Base-by-base conservation (phyloP, 2,329 filamentous ascomycete genomes). In the Aspergillus thermomutatus region DNA sequence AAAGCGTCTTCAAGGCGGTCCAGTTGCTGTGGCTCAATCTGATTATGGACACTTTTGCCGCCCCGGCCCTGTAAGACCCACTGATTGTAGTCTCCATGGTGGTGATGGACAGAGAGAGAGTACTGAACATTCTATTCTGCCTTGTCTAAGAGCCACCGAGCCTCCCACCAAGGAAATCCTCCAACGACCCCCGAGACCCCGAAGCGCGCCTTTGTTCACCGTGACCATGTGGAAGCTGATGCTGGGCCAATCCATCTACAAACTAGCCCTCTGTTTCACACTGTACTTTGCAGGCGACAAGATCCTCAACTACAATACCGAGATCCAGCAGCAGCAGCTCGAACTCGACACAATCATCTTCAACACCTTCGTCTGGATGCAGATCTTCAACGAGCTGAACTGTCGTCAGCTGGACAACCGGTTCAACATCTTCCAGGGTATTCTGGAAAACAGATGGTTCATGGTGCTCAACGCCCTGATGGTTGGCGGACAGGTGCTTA, bases 191-290 rank as follows among this genome's bases (percentile, higher is more conserved):
- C 90, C 90, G 1, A 86, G 90, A 56, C 83, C 86, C 2, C 92
- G 91, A 68, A 87, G 84, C 28, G 87, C 88, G 6, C 82, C 88
- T 1, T 79, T 93, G 6, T 94, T 97, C 65, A 95, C 92, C 1
- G 80, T 88, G 34, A 93, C 89, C 21, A 97, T 97, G 93, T 96
- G 93, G 93, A 97, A 97, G 81, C 97, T 97, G 93, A 97, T 97
- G 60, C 83, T 96, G 47, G 93, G 92, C 2, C 92, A 97, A 73
- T 86, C 92, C 1, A 81, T 96, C 56, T 97, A 94, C 74, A 92
- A 97, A 73, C 84, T 97, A 0, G 80, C 80, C 3, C 85, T 87
- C 21, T 89, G 92, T 0, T 88, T 97, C 63, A 80, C 93, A 59
- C 82, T 97, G 23, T 92, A 92, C 77, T 97, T 92, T 65, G 91